These are phyloP conservation scores for Exophiala calicioides DNA, from an alignment of 2,329 filamentous ascomycete genomes.

Conservation along the genomic window DNA sequence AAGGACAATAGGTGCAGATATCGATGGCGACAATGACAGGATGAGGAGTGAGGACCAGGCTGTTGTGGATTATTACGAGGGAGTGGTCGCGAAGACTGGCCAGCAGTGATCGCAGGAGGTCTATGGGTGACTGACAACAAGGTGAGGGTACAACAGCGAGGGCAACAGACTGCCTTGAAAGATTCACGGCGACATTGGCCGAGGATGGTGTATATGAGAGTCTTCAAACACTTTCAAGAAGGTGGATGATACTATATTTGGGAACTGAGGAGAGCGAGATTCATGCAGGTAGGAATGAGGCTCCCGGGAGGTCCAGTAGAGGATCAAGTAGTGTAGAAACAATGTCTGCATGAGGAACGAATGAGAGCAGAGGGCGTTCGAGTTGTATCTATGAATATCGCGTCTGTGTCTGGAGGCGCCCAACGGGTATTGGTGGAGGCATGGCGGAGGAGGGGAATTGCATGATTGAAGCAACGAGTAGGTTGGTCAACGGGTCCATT, in stretches of 20 bases:
- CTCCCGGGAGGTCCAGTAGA: constrained; percentile 21
- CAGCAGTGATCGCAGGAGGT: constrained; percentile 42
- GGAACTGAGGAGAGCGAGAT: constrained; percentile 15
- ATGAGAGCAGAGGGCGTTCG: constrained; percentile 28
- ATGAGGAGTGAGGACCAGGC: constrained; percentile 17
- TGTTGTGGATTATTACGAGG: constrained; percentile 30
- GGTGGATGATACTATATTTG: constrained; percentile 27
- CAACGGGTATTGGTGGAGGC: constrained; percentile 26
- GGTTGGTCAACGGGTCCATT: constrained; percentile 23
- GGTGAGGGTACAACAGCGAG: constrained; percentile 29
- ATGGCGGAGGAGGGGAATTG: constrained; percentile 19
- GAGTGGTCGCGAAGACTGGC: constrained; percentile 42
- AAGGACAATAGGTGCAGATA: constrained; percentile 5
- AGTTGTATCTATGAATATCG: constrained; percentile 34
- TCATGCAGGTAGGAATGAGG: constrained; percentile 26
- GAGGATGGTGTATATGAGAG: constrained; percentile 27
- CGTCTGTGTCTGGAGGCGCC: constrained; percentile 27
- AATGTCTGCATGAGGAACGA: constrained; percentile 27
- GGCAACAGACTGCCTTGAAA: constrained; percentile 29
- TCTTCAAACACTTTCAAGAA: constrained; percentile 11
- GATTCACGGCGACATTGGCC: constrained; percentile 27
- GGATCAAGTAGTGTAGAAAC: constrained; percentile 23
- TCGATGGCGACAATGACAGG: constrained; percentile 16
- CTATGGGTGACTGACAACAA: constrained; percentile 37
- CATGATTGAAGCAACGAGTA: constrained; percentile 24